Percentiles rank a stretch among this genome's conserved stretches.
Conservation (phyloP, 768 basidiomycete genomes). For the Boletus insuetus region DNA sequence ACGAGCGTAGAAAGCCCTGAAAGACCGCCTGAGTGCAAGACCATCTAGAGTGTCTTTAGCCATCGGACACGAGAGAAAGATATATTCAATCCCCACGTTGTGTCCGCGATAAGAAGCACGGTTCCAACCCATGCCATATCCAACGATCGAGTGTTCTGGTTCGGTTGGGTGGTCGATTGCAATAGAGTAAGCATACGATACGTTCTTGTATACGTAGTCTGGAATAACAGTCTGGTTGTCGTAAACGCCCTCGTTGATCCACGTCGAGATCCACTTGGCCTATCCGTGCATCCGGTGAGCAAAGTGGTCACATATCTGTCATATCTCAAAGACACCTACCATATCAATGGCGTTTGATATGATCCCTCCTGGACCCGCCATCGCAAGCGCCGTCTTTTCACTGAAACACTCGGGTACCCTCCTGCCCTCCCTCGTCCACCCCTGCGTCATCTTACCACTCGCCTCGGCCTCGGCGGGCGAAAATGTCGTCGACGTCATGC, state of each 20-base stretch:
- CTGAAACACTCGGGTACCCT: conserved; percentile 21
- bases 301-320: no score
- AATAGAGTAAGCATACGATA: conserved; percentile 33
- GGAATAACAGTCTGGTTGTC: conserved; percentile 36
- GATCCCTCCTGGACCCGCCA: conserved; percentile 42
- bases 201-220: conserved; percentile 23
- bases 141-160: conserved; percentile 28
- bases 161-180: background rate
- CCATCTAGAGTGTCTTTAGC: conserved; percentile 23
- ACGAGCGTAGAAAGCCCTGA: conserved; percentile 35
- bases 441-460: no score
- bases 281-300: conserved; percentile 12
- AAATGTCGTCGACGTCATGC: conserved; percentile 30
- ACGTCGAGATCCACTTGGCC: conserved; percentile 39
- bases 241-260: conserved; percentile 34
- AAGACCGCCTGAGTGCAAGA: conserved; percentile 34
- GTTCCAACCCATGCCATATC: conserved; percentile 46
- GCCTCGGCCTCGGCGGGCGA: no score
- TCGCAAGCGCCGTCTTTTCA: conserved; percentile 22
- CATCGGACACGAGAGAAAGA: background rate
- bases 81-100: conserved; percentile 29
- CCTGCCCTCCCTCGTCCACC: no score
- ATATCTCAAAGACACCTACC: conserved; percentile 14
- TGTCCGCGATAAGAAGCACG: conserved; percentile 39
- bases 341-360: conserved; percentile 43